These are phyloP conservation scores for Forsythia suspensa DNA, from an alignment of 257 asterid species.

Conservation along the genomic window DNA sequence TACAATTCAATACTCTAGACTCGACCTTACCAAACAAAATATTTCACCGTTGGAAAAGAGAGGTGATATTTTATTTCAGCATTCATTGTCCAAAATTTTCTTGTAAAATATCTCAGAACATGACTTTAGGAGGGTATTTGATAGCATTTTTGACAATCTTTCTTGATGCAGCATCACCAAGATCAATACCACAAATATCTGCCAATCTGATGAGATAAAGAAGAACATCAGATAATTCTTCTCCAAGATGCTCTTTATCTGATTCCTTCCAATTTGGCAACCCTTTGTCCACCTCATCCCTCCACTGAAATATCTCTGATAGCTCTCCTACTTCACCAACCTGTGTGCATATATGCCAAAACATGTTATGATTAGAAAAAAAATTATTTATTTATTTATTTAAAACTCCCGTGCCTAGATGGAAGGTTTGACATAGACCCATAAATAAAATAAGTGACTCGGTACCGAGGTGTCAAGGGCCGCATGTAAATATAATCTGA, in stretches of 20 bases:
- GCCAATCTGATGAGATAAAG: slow-evolving; percentile 57
- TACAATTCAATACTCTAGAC: too few species aligned
- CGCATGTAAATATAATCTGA: too few species aligned
- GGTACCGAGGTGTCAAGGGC: too few species aligned
- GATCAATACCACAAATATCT: slow-evolving; percentile 65
- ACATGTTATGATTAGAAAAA: not conserved
- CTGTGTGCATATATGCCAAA: slow-evolving; percentile 18
- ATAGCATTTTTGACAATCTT: slow-evolving; percentile 49
- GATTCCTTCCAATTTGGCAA: slow-evolving; percentile 58
- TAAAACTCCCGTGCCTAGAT: too few species aligned
- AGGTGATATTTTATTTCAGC: slow-evolving; percentile 8
- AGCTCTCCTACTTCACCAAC: slow-evolving; percentile 66
- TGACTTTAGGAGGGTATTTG: slow-evolving; percentile 41
- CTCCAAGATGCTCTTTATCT: slow-evolving; percentile 63
- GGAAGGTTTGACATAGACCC: too few species aligned
- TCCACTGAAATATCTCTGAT: slow-evolving; percentile 69
- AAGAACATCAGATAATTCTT: slow-evolving; percentile 62
- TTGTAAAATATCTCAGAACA: not conserved
- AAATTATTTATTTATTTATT: too few species aligned
- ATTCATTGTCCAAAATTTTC: not conserved
- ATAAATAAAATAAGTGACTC: too few species aligned
- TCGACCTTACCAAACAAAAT: not conserved
- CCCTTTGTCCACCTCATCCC: slow-evolving; percentile 64
- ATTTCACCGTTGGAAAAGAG: not conserved
- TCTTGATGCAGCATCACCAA: slow-evolving; percentile 45